Base-by-base conservation (phyloP, 1,139 yeast genomes). In the Yamadazyma triangularis region DNA sequence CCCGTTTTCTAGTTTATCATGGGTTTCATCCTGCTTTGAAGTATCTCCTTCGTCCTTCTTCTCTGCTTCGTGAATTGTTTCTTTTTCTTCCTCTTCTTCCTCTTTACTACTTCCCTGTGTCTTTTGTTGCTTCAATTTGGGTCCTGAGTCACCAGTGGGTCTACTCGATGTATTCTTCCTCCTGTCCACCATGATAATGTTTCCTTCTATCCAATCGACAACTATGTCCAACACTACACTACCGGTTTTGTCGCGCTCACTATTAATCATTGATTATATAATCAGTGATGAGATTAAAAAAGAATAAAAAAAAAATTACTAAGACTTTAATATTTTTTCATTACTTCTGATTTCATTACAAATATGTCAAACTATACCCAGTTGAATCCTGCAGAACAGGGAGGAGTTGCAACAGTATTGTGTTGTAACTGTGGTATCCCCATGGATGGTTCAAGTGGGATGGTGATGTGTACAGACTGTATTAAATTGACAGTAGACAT, bases 371-470 rank as follows among this genome's bases (percentile, higher is more conserved):
- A 70, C 42, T 73, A 73, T 44, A 67, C 77, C 11, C 73, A 65
- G 37, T 53, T 74, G 33, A 53, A 50, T 12, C 54, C 51, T 28
- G 45, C 47, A 18, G 58, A 51, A 66, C n/a, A 36, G 32, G n/a
- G 50, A 38, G 15, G 38, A 3, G 74, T 67, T 15, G 95, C 96
- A 15, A 91, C 97, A 2, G 94, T 93, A 39, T 74, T 91, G 39
- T 91, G 99, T 70, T 88, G 95, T 63, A 87, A 86, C 80, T 91
- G 99, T 81, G 97, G 98, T 60, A 86, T 85, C 35, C 96, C 98
- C 29, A 86, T 93, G 77, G 97, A 91, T 54, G 97, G 97, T 27
- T 85, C 96, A 20, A 70, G 77, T 19, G 97, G 98, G 18, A 67
- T 89, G 41, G 95, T 88, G 19, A 88, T 91, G 95, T 93, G 98